Conservation (phyloP, 2,329 filamentous ascomycete genomes). For the Pleurostoma richardsiae region DNA sequence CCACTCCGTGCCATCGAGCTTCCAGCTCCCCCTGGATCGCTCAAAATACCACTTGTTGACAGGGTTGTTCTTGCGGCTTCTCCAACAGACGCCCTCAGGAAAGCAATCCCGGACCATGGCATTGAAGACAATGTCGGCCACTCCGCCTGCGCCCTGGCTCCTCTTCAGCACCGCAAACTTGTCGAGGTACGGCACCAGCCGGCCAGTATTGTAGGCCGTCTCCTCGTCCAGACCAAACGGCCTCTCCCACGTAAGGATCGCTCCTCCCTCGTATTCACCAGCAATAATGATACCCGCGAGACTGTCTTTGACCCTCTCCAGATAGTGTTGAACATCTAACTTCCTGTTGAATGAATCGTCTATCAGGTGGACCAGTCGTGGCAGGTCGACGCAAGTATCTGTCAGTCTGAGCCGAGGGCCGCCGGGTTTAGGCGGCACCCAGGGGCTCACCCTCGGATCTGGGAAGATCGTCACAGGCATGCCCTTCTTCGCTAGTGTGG, state of each 20-base stretch:
- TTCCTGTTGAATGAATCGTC: slow-evolving; percentile 88
- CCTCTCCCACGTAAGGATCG: slow-evolving; percentile 89
- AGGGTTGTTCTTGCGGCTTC: slow-evolving; percentile 82
- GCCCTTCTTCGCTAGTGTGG: slow-evolving; percentile 85
- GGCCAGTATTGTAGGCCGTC: slow-evolving; percentile 46
- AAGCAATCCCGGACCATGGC: slow-evolving; percentile 90
- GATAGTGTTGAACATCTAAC: slow-evolving; percentile 78
- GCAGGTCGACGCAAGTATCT: slow-evolving; percentile 77
- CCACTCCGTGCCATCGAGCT: slow-evolving; percentile 80
- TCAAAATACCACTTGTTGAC: slow-evolving; percentile 99
- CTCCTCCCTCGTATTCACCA: slow-evolving; percentile 93
- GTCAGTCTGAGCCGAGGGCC: slow-evolving; percentile 63
- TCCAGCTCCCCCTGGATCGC: slow-evolving; percentile 75
- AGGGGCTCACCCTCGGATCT: slow-evolving; percentile 58
- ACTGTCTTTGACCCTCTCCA: slow-evolving; percentile 72
- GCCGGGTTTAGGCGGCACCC: slow-evolving; percentile 61
- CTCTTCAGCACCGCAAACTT: slow-evolving; percentile 93
- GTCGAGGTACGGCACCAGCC: slow-evolving; percentile 88
- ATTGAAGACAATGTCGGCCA: slow-evolving; percentile 94
- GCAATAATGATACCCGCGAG: slow-evolving; percentile 92
- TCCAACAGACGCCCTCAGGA: slow-evolving; percentile 85
- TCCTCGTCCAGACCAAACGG: slow-evolving; percentile 57
- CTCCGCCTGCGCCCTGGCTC: slow-evolving; percentile 84
- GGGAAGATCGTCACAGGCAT: slow-evolving; percentile 86
- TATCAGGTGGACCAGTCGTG: slow-evolving; percentile 78